Evolutionary conservation across 2,329 filamentous ascomycete species (phyloP).

Genomic region (Akanthomyces muscarius): DNA sequence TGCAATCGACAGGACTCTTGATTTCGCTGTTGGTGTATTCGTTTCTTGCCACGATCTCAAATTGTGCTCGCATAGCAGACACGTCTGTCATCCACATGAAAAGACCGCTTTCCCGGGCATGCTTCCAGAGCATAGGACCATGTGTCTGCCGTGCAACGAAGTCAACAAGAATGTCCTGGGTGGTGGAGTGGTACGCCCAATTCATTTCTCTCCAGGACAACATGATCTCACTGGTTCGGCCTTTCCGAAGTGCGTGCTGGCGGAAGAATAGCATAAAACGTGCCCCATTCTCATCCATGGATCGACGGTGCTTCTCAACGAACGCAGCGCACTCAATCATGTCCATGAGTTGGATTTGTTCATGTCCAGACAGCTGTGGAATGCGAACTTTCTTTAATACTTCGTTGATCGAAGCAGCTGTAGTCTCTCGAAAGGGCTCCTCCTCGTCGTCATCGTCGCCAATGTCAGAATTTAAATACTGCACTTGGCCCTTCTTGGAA

Average conservation of each 20-base stretch:
- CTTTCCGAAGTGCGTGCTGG: conserved; percentile 69
- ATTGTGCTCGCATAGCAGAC: conserved; percentile 66
- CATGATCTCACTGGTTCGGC: conserved; percentile 58
- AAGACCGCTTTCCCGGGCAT: conserved; percentile 80
- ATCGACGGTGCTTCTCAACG: conserved; percentile 81
- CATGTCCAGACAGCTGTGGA: conserved; percentile 74
- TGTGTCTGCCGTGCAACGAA: conserved; percentile 78
- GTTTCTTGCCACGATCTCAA: conserved; percentile 86
- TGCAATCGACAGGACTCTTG: conserved; percentile 88
- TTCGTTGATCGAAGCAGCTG: conserved; percentile 68
- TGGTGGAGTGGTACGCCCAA: conserved; percentile 79
- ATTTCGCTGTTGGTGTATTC: conserved; percentile 86
- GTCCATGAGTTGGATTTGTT: conserved; percentile 81
- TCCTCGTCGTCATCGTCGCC: conserved; percentile 42
- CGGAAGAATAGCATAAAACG: conserved; percentile 86
- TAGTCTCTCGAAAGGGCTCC: conserved; percentile 65
- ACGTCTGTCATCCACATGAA: conserved; percentile 92
- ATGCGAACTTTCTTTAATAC: conserved; percentile 71
- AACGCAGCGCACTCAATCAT: conserved; percentile 80
- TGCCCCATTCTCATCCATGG: conserved; percentile 85
- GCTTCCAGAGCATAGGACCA: conserved; percentile 75
- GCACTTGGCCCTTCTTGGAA: conserved; percentile 30
- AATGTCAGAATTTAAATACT: conserved; percentile 34
- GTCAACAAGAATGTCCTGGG: conserved; percentile 85
- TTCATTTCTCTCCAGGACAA: conserved; percentile 77